Conservation (phyloP, 306 rosid genomes). For the Cajanus cajan region DNA sequence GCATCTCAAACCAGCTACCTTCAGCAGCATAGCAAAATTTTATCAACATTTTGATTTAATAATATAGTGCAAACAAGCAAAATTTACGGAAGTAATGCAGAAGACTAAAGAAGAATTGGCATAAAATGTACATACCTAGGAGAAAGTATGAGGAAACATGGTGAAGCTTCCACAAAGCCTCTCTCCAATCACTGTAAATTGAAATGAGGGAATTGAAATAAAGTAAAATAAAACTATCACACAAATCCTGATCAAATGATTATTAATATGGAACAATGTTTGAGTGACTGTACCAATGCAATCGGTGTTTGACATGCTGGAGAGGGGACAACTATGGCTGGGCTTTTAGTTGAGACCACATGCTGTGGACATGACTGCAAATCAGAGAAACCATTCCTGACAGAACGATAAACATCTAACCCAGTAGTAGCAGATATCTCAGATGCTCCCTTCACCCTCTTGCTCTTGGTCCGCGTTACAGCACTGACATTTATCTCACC, state of each 20-base stretch:
- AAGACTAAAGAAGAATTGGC: neutral
- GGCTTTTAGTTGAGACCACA: conserved; percentile 57
- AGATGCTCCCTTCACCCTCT: conserved; percentile 55
- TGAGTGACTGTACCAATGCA: conserved; percentile 27
- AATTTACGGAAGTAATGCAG: neutral
- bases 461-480: conserved; percentile 44
- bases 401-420: conserved; percentile 55
- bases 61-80: neutral
- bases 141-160: conserved; percentile 34
- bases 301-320: conserved; percentile 36
- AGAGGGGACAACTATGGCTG: conserved; percentile 72
- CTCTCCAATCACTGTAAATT: conserved; percentile 29
- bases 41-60: conserved; percentile 5
- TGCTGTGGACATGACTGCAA: conserved; percentile 49
- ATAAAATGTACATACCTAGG: conserved; percentile 44
- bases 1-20: conserved; percentile 35
- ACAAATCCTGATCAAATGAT: conserved; percentile 18
- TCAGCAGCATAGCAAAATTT: conserved; percentile 27
- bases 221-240: neutral
- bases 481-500: conserved; percentile 44
- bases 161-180: conserved; percentile 41
- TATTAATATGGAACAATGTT: conserved; percentile 25
- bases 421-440: conserved; percentile 54
- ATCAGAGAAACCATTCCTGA: conserved; percentile 62
- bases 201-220: neutral